These are phyloP conservation scores for Aspergillus sp. DNA, from an alignment of 2,329 filamentous ascomycete genomes.

Conservation along the genomic window DNA sequence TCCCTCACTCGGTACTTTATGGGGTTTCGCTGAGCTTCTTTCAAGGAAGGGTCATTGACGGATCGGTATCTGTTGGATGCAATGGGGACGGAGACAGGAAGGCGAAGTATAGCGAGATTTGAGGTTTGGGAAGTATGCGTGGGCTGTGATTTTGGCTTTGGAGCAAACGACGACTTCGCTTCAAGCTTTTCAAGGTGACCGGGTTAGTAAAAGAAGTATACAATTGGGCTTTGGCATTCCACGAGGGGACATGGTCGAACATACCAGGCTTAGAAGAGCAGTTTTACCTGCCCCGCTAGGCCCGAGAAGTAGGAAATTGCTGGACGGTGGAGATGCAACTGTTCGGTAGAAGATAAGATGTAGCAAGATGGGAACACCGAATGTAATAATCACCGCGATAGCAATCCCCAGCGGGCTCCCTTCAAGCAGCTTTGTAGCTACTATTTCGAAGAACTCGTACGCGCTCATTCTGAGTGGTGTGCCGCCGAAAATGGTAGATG, in stretches of 20 bases:
- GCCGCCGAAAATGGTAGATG: not conserved
- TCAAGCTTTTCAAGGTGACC: slow-evolving; percentile 39
- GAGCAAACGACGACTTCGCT: slow-evolving; percentile 41
- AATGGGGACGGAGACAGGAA: slow-evolving; percentile 54
- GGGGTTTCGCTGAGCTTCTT: slow-evolving; percentile 45
- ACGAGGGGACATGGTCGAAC: slow-evolving; percentile 13
- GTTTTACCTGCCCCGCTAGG: slow-evolving; percentile 87
- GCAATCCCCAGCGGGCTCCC: slow-evolving; percentile 53
- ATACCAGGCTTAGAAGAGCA: slow-evolving; percentile 74
- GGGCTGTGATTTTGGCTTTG: slow-evolving; percentile 32
- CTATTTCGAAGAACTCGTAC: slow-evolving; percentile 33
- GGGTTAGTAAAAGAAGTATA: not conserved
- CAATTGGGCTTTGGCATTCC: not conserved
- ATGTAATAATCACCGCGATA: slow-evolving; percentile 67
- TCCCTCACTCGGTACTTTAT: slow-evolving; percentile 54
- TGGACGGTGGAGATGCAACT: slow-evolving; percentile 60
- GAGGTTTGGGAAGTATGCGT: slow-evolving; percentile 66
- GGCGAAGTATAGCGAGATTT: slow-evolving; percentile 55
- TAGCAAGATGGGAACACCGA: slow-evolving; percentile 73
- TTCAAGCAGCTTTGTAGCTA: slow-evolving; percentile 44
- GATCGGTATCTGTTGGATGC: slow-evolving; percentile 65
- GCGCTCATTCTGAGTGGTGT: slow-evolving; percentile 25
- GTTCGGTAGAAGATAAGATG: slow-evolving; percentile 72
- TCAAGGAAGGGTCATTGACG: slow-evolving; percentile 64
- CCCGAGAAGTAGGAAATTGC: slow-evolving; percentile 77